A percentile compares a stretch with the other conserved stretches of the same genome.
These are phyloP conservation scores for Symbiodinium natans DNA, from an alignment of 73 alveolate species.

Conservation along the genomic window DNA sequence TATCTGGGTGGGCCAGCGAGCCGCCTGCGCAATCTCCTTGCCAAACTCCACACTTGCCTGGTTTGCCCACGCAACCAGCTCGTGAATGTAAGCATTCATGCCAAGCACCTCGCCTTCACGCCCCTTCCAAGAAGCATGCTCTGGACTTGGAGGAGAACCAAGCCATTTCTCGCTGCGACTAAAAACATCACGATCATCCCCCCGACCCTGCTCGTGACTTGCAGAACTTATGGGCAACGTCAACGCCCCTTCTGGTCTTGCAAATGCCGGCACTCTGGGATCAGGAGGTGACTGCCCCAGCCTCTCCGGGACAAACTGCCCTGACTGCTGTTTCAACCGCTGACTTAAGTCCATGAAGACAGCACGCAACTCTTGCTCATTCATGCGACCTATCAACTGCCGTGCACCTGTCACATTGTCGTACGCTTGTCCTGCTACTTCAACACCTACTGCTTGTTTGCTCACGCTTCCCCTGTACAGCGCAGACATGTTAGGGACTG, in stretches of 20 bases:
- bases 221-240: neutral
- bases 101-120: neutral
- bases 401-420: neutral
- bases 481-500: no score
- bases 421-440: neutral
- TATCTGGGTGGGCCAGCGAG: neutral
- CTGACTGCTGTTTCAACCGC: neutral
- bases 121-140: neutral
- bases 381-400: neutral
- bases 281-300: neutral
- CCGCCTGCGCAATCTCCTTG: neutral
- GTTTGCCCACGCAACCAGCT: slow-evolving; percentile 4
- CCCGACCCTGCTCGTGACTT: neutral
- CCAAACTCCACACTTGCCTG: neutral
- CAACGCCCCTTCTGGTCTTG: neutral
- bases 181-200: neutral
- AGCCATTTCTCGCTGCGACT: neutral
- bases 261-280: neutral
- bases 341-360: neutral
- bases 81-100: neutral
- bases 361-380: neutral
- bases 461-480: no score
- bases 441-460: no score
- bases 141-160: neutral
- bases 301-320: neutral